These are phyloP conservation scores for Tulasnella sp. DNA, from an alignment of 768 basidiomycete species.

Conservation along the genomic window DNA sequence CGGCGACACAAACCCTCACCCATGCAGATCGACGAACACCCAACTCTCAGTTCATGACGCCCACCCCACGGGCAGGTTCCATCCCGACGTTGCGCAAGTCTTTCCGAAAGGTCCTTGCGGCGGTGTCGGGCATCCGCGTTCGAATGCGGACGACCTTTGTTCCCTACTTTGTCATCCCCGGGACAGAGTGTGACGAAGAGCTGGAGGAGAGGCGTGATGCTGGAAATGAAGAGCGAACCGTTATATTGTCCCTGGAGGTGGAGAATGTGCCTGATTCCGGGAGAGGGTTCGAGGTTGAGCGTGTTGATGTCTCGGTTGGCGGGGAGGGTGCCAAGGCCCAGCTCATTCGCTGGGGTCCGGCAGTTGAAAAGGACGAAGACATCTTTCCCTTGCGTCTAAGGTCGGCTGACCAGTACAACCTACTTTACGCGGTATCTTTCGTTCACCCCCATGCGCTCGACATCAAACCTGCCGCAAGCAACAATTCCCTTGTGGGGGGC, in stretches of 20 bases:
- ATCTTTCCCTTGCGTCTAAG: conserved; percentile 65
- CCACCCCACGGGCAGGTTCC: conserved; percentile 23
- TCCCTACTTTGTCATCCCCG: conserved; percentile 62
- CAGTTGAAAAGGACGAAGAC: conserved; percentile 27
- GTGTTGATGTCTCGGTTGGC: conserved; percentile 60
- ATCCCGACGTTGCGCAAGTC: conserved; percentile 72
- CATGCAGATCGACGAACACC: conserved; percentile 40
- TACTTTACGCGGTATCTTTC: conserved; percentile 82
- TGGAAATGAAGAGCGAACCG: conserved; percentile 68
- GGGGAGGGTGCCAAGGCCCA: conserved; percentile 45
- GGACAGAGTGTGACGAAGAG: conserved; percentile 24
- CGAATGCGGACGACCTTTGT: conserved; percentile 93
- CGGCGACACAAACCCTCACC: conserved; percentile 32
- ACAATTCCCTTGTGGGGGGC: conserved; percentile 17
- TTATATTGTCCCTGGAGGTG: conserved; percentile 83
- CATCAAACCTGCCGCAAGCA: background rate
- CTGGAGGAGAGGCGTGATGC: conserved; percentile 38
- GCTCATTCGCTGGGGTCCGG: conserved; percentile 35
- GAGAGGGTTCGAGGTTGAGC: conserved; percentile 58
- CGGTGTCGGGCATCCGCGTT: conserved; percentile 73
- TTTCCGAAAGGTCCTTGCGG: conserved; percentile 63
- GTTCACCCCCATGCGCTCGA: conserved; percentile 49
- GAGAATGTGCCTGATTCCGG: conserved; percentile 64
- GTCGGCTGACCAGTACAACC: conserved; percentile 69
- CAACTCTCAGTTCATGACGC: no score